Base-by-base conservation (phyloP, 495 filamentous ascomycete species). In the Penicillium steckii region DNA sequence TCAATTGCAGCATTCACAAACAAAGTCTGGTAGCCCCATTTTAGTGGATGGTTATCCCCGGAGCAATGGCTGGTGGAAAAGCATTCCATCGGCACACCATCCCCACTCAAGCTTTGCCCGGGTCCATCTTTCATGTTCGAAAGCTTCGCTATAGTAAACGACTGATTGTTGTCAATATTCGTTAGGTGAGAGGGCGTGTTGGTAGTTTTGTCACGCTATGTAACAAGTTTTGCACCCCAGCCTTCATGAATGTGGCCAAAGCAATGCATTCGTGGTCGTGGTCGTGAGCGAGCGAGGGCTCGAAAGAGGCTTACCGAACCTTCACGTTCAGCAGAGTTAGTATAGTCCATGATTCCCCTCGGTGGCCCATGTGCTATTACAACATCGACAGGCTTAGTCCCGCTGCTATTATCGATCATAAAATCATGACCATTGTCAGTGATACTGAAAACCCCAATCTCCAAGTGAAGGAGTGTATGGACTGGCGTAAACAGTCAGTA, bases 181-280 rank as follows among this genome's bases (percentile, higher is more conserved):
- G 61, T 73, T 23, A 72, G 62, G 58, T 76, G 66, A 15, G 70
- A 78, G 15, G 72, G 71, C 37, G 26, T 64, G 7, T 66, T 45
- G 23, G 53, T 65, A 19, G 59, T 44, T 17, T 59, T 62, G 22
- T 61, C 56, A 13, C 69, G 60, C 83, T 85, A 89, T 1, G 62
- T 67, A 2, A 88, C 76, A 15, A 83, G 24, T 45, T 81, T 81
- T 0, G 77, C 83, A 6, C 85, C 86, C 84, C 83, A 87, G 0
- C 71, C 78, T 60, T 86, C 82, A 56, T 89, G 86, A 24, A 90
- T 87, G 62, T 90, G 86, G 4, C 87, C 86, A 52, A 89, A 90
- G 59, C 84, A 88, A 62, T 89, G 84, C 54, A 90, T 56, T 5
- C 63, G 67, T 1, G 85, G 87, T 40, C 72, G 60, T 3, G 78